These are phyloP conservation scores for Carpinus viminea DNA, from an alignment of 306 rosid genomes.

Conservation along the genomic window DNA sequence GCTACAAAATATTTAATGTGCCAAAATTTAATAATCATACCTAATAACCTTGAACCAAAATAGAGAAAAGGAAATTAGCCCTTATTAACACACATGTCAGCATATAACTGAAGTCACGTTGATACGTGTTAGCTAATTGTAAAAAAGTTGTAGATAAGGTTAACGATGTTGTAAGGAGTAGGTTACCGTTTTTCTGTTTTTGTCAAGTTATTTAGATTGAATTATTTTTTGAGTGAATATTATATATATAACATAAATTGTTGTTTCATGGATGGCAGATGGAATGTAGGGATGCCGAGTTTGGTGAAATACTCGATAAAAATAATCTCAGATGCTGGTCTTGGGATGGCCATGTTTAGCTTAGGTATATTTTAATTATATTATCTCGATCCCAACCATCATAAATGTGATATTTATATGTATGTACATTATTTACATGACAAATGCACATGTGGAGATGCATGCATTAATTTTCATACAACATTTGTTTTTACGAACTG, in stretches of 20 bases:
- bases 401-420: too few species aligned
- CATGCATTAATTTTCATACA: background rate
- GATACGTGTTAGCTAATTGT: too few species aligned
- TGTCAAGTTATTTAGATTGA: background rate
- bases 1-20: too few species aligned
- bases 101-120: too few species aligned
- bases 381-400: background rate
- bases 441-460: background rate
- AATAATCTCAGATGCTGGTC: conserved; percentile 47
- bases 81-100: too few species aligned
- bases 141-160: too few species aligned
- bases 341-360: conserved; percentile 56
- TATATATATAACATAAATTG: too few species aligned
- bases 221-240: background rate
- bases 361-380: conserved; percentile 23
- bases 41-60: too few species aligned
- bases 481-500: background rate
- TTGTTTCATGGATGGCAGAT: conserved; percentile 18
- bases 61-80: too few species aligned
- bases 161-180: too few species aligned
- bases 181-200: background rate
- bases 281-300: conserved; percentile 52
- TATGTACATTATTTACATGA: background rate
- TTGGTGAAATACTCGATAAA: conserved; percentile 43
- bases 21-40: too few species aligned